A percentile compares a stretch with the other conserved stretches of the same genome.
These are phyloP conservation scores for Plasmodium coatneyi DNA, from an alignment of 169 alveolate species.

Conservation along the genomic window DNA sequence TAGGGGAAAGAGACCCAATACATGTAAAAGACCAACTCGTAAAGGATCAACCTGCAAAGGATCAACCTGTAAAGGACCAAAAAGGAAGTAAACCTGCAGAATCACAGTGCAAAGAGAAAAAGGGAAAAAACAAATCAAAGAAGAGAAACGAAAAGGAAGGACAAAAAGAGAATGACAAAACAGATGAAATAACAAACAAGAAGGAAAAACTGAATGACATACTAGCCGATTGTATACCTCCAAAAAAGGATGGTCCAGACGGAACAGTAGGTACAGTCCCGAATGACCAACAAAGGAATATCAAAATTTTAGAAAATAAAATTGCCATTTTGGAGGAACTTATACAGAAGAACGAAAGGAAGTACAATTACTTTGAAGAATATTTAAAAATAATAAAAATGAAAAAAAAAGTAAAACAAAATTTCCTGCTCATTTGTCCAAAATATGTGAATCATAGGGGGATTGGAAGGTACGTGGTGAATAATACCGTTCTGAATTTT, in stretches of 20 bases:
- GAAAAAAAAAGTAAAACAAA: conserved; percentile 34
- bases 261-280: not conserved
- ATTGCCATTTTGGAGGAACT: conserved; percentile 54
- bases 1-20: not conserved
- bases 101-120: not conserved
- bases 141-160: not conserved
- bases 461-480: conserved; percentile 37
- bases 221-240: not conserved
- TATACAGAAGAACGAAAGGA: conserved; percentile 22
- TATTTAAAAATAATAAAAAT: conserved; percentile 45
- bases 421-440: conserved; percentile 44
- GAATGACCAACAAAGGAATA: conserved; percentile 5
- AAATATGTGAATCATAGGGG: conserved; percentile 43
- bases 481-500: conserved; percentile 1
- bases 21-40: not conserved
- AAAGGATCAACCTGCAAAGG: not conserved
- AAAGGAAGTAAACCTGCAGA: not conserved
- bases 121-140: not conserved
- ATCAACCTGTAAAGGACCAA: not conserved
- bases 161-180: not conserved
- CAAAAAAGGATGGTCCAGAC: not conserved
- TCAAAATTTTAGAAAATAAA: conserved; percentile 44
- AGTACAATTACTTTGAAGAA: conserved; percentile 59
- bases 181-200: not conserved
- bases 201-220: conserved; percentile 1